A percentile compares a stretch with the other conserved stretches of the same genome.
Evolutionary conservation across 495 filamentous ascomycete genomes (phyloP).

Genomic region (Neurospora sp.): DNA sequence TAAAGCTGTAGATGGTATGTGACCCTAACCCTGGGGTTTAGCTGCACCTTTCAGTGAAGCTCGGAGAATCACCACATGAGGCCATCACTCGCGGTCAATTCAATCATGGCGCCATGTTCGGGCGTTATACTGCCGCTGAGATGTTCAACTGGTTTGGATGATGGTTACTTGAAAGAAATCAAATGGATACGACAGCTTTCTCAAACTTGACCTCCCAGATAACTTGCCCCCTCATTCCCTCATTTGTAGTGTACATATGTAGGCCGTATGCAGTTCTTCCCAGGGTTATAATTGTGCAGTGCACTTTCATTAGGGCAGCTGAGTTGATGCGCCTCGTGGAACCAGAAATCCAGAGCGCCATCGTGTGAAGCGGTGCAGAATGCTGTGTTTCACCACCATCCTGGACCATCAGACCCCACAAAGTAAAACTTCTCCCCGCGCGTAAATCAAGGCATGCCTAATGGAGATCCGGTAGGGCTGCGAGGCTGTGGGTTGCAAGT

Average conservation of each 20-base stretch:
- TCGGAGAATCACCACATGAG: neutral
- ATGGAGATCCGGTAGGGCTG: neutral
- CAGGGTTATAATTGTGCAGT: neutral
- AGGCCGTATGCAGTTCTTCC: neutral
- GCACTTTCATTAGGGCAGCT: neutral
- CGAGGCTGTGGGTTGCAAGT: neutral
- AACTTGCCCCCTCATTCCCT: neutral
- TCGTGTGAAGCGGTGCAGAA: neutral
- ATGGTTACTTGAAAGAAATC: neutral
- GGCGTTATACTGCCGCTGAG: neutral
- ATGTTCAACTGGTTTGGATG: too few relatives aligned
- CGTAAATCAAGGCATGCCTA: neutral
- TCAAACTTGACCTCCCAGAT: neutral
- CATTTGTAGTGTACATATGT: neutral
- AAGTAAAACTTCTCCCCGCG: neutral
- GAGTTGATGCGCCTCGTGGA: neutral
- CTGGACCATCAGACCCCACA: neutral
- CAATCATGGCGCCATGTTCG: neutral
- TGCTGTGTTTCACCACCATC: neutral
- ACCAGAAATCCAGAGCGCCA: neutral
- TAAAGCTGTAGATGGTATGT: neutral
- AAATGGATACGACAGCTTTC: neutral
- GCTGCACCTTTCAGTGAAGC: neutral
- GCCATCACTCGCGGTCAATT: neutral
- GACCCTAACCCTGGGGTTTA: neutral